Base-by-base conservation (phyloP, 176 grass and related monocot species). In the Triticum dicoccoides region DNA sequence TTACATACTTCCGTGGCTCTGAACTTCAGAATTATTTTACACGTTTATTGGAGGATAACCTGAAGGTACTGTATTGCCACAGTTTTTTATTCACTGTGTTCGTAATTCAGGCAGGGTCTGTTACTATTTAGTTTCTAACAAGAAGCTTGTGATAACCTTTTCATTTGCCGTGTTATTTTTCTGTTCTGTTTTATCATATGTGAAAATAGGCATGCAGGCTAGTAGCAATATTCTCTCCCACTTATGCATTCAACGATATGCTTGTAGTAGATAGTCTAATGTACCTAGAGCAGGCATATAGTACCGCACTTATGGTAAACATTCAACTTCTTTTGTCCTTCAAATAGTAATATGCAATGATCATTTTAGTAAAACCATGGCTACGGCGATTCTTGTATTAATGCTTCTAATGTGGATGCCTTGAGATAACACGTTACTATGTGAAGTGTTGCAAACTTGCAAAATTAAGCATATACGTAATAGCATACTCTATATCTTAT, bases 1-100 rank as follows among this genome's bases (percentile, higher is more conserved):
- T 98, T 69, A 91, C 96, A 82, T 94, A 98, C 81, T 98, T 98
- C 61, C 89, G 91, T 59, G 96, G 96, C 18, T 95, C 91, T 33
- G 91, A 98, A 73, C 93, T 98, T 80, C 93, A 95, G 82, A 95
- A 98, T 75, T 98, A 98, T 30, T 96, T 98, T 80, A 98, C 91
- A 21, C 96, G 93, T 45, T 92, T 98, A 79, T 65, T 94, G 69
- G 91, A 98, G 67, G 96, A 94, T 72, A 98, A 98, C 83, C 56
- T 98, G 24, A 95, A 98, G 96, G 95, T 98, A 21, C 42, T 87
- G 3, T 12, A 71, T 71, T 23, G 35, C 35, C 69, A 71, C 20
- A 27, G 3, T 27, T 54, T 81, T 71, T 83, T 30, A 30, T 14
- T 54, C 76, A 30, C 72, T 73, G 10, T 41, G 39, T 23, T 63